Evolutionary conservation across 1,139 yeast species (phyloP), one percentile per base, ranked within the genome.

Genomic region (Suhomyces terraborum): DNA sequence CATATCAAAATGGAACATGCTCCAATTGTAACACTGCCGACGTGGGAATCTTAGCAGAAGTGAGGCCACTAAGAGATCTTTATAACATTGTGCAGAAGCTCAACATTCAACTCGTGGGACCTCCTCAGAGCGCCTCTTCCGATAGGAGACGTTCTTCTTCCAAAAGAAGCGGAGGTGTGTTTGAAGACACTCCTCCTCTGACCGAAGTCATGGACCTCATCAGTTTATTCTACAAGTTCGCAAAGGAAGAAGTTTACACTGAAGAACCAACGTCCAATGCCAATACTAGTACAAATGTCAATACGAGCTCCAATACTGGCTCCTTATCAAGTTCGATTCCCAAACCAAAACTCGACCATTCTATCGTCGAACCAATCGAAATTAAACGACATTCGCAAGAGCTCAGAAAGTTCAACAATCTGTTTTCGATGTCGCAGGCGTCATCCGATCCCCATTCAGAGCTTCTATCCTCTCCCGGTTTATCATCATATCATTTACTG

Each of bases 51-150:
- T 51, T 82, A n/a, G 66, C 67, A 4, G 73, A 76, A 4, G 64
- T 83, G 8, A 58, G 59, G 22, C 85, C 84, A 9, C 56, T 84
- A 32, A 55, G 87, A 38, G 71, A 69, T 2, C 59, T 84, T n/a
- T 73, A 71, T 54, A 60, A 55, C 21, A 53, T 77, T 1, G 50
- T 75, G 9, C 62, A 61, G 37, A 56, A 51, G 34, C 38, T 55
- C 16, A 50, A 52, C 28, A 28, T 32, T n/a, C 54, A 53, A 31
- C 31, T 51, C 13, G 25, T 37, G 9, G 38, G 23, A 1, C 40
- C 35, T 8, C 45, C 40, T 2, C 40, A 30, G n/a, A 31, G 26
- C n/a, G 32, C 43, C 3, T 13, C 40, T 19, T 31, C 46, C 8
- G 23, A 13, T 10, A 12, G 45, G 3, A 21, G 41, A 12, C 34